Evolutionary conservation across 2,329 filamentous ascomycete genomes (phyloP).

Genomic region (Alternaria infectoria): DNA sequence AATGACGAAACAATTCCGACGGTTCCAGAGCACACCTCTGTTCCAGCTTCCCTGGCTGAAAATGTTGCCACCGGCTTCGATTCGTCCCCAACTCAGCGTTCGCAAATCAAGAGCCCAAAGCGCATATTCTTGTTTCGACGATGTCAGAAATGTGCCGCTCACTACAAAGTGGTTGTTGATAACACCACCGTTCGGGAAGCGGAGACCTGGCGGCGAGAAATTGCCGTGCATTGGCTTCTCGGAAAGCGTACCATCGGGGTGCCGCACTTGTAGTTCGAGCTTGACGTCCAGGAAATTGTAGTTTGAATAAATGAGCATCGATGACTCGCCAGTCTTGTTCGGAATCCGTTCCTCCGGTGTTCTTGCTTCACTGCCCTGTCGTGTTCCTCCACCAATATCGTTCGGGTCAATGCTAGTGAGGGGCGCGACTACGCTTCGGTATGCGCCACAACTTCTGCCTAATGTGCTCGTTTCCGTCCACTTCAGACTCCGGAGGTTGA

Average conservation of each 20-base stretch:
- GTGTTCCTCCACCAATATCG: constrained; percentile 67
- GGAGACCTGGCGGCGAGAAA: constrained; percentile 87
- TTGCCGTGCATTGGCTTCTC: constrained; percentile 89
- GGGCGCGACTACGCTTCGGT: constrained; percentile 92
- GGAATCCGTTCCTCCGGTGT: constrained; percentile 37
- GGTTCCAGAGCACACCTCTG: constrained; percentile 88
- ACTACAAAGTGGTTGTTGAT: constrained; percentile 97
- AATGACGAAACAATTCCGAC: constrained; percentile 94
- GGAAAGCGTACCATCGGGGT: constrained; percentile 79
- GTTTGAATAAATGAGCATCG: constrained; percentile 98
- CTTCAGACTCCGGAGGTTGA: constrained; percentile 92
- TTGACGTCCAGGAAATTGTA: constrained; percentile 99
- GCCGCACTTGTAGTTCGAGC: constrained; percentile 86
- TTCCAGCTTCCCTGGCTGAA: constrained; percentile 99
- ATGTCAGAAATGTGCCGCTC: constrained; percentile 95
- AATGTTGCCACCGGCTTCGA: constrained; percentile 88
- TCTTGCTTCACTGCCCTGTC: constrained; percentile 50
- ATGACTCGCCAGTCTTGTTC: constrained; percentile 55
- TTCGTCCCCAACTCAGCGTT: constrained; percentile 90
- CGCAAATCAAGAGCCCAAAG: constrained; percentile 92
- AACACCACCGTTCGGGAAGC: constrained; percentile 94
- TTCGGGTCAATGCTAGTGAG: constrained; percentile 70
- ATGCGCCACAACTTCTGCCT: constrained; percentile 93
- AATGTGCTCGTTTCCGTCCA: constrained; percentile 91
- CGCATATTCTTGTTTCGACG: constrained; percentile 97